Percentiles rank a stretch among this genome's conserved stretches.
These are phyloP conservation scores for Elaeis guineensis DNA, from an alignment of 176 grass and related monocot species.

Conservation along the genomic window DNA sequence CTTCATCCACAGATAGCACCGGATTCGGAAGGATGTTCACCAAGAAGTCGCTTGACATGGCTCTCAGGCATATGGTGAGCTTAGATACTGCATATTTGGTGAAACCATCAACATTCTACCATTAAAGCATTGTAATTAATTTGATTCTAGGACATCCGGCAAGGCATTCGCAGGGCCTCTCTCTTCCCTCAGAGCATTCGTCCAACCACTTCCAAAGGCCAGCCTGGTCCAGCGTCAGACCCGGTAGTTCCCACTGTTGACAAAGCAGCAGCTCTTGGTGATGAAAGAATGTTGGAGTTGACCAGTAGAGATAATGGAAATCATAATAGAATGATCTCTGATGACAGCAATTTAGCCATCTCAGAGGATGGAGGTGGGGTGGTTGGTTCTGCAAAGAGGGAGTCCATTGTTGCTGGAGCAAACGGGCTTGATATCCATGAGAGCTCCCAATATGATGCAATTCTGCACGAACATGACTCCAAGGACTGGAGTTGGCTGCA, in stretches of 20 bases:
- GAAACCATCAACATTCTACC: too few species aligned
- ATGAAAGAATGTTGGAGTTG: too few species aligned
- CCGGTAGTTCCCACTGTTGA: too few species aligned
- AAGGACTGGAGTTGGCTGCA: conserved; percentile 13
- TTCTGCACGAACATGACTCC: conserved; percentile 2
- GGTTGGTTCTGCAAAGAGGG: neutral
- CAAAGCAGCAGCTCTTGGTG: too few species aligned
- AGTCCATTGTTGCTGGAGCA: neutral
- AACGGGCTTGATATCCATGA: neutral
- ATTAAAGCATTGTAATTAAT: too few species aligned
- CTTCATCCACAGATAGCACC: conserved; percentile 2
- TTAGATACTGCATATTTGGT: too few species aligned
- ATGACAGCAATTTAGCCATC: neutral
- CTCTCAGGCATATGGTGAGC: conserved; percentile 16
- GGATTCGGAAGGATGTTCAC: conserved; percentile 13
- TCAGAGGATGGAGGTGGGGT: neutral
- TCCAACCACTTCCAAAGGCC: neutral
- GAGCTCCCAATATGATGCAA: conserved; percentile 8
- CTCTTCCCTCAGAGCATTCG: conserved; percentile 27
- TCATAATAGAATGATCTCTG: too few species aligned
- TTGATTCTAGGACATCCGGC: conserved; percentile 10
- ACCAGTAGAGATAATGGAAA: too few species aligned
- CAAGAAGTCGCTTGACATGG: conserved; percentile 7
- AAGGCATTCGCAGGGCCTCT: neutral
- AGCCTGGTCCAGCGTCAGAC: too few species aligned